phyloP scores from a whole-genome alignment of 2,329 filamentous ascomycete species.

The Lecanosticta acicola region DNA sequence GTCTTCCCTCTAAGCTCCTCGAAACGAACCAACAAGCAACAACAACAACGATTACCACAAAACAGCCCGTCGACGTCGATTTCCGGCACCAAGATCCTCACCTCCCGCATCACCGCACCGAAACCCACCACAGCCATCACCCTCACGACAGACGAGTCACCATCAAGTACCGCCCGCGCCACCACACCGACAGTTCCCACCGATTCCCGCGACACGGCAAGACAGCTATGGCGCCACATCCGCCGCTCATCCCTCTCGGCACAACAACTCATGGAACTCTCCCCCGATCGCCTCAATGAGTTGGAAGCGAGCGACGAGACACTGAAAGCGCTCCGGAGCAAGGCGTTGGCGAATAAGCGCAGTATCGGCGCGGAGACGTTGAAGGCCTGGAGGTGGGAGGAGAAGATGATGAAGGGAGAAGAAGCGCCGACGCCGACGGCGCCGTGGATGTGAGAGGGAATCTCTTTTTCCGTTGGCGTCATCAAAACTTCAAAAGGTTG shows the following conservation, averaged over 20 bases:
- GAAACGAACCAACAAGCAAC: slow-evolving; percentile 4
- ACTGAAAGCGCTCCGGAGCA: slow-evolving; percentile 27
- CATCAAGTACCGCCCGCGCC: too few relatives aligned
- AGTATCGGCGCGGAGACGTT: slow-evolving; percentile 39
- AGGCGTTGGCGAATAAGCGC: slow-evolving; percentile 37
- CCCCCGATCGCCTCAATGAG: slow-evolving; percentile 18
- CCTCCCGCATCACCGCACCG: slow-evolving; percentile 9
- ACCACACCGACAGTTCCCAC: too few relatives aligned
- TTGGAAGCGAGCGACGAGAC: slow-evolving; percentile 24
- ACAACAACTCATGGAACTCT: slow-evolving; percentile 20
- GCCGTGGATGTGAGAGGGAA: slow-evolving; percentile 27
- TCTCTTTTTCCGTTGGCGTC: not conserved
- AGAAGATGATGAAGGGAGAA: slow-evolving; percentile 8
- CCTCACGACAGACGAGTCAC: too few relatives aligned
- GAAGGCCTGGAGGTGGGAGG: slow-evolving; percentile 32
- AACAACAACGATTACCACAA: slow-evolving; percentile 5
- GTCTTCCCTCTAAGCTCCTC: not conserved
- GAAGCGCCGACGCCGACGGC: slow-evolving; percentile 17
- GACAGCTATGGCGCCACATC: slow-evolving; percentile 37
- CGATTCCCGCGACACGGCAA: slow-evolving; percentile 35
- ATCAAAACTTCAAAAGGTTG: too few relatives aligned
- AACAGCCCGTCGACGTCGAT: too few relatives aligned
- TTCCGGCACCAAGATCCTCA: not conserved
- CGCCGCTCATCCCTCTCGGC: slow-evolving; percentile 29
- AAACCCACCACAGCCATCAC: slow-evolving; percentile 10